Conservation (phyloP, 202 grass and related monocot species). For the Schoenoplectus tabernaemontani region DNA sequence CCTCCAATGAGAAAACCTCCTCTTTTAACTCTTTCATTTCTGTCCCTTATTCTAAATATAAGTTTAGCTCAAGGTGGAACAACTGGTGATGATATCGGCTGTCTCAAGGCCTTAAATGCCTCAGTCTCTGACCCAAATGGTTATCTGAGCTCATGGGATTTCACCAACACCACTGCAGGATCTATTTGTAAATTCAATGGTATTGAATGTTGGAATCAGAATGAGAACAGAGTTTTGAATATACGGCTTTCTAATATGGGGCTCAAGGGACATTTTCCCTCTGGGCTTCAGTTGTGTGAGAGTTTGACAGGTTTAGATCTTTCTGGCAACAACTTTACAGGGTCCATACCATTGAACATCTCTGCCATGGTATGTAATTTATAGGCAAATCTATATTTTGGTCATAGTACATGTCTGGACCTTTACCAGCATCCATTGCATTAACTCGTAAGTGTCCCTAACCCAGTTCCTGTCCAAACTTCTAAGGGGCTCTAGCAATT, state of each 20-base stretch:
- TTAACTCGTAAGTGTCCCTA: background rate
- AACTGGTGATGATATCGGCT: slow-evolving; percentile 33
- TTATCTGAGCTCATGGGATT: slow-evolving; percentile 46
- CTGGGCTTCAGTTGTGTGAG: slow-evolving; percentile 45
- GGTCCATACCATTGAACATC: slow-evolving; percentile 51
- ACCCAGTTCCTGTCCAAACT: background rate
- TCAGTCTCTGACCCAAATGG: slow-evolving; percentile 35
- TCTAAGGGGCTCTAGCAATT: background rate
- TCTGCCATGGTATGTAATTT: slow-evolving; percentile 16
- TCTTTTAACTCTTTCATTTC: background rate
- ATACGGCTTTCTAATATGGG: slow-evolving; percentile 66
- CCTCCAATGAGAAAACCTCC: background rate
- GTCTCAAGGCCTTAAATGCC: slow-evolving; percentile 30
- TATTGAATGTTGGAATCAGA: slow-evolving; percentile 77
- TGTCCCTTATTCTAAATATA: background rate
- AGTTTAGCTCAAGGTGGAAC: background rate
- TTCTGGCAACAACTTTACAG: slow-evolving; percentile 51
- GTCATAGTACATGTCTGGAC: background rate
- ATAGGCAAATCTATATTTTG: background rate
- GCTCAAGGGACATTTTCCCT: slow-evolving; percentile 61
- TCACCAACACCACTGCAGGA: slow-evolving; percentile 21
- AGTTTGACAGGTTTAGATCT: slow-evolving; percentile 65
- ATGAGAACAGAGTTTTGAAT: slow-evolving; percentile 63
- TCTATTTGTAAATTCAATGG: slow-evolving; percentile 56
- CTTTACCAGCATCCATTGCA: background rate